Conservation (phyloP, 768 basidiomycete species). For the Podaxis sp. region DNA sequence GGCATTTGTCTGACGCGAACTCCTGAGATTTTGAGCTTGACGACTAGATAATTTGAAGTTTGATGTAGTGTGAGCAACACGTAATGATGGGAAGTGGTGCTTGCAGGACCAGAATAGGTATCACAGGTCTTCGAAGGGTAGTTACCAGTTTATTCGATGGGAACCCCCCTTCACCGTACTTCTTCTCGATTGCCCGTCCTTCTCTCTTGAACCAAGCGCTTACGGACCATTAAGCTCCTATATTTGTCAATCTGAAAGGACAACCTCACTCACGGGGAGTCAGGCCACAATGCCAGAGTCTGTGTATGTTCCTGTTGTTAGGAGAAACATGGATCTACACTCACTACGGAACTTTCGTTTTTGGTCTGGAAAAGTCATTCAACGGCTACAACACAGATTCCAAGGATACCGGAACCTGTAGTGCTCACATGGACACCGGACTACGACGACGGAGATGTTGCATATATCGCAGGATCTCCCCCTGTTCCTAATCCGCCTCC, state of each 20-base stretch:
- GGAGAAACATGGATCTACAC: neutral
- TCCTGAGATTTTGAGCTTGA: neutral
- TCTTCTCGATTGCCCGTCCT: neutral
- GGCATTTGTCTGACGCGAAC: neutral
- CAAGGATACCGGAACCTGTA: constrained; percentile 12
- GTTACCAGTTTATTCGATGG: neutral
- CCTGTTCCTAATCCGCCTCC: neutral
- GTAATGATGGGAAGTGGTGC: neutral
- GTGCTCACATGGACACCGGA: constrained; percentile 12
- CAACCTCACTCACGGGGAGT: neutral
- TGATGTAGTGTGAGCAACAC: too few relatives aligned
- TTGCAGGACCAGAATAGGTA: neutral
- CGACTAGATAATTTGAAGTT: neutral
- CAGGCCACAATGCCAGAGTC: neutral
- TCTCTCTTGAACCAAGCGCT: neutral
- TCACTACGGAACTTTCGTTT: neutral
- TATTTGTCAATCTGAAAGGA: neutral
- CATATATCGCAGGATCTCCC: constrained; percentile 12
- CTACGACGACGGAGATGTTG: constrained; percentile 12
- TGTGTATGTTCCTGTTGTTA: neutral
- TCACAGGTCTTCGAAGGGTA: neutral
- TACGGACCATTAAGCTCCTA: neutral
- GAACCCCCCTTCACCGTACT: neutral
- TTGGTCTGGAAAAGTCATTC: neutral
- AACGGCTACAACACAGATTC: constrained; percentile 4